Evolutionary conservation across 2,329 filamentous ascomycete genomes (phyloP).

Genomic region (Diaporthe sp.): DNA sequence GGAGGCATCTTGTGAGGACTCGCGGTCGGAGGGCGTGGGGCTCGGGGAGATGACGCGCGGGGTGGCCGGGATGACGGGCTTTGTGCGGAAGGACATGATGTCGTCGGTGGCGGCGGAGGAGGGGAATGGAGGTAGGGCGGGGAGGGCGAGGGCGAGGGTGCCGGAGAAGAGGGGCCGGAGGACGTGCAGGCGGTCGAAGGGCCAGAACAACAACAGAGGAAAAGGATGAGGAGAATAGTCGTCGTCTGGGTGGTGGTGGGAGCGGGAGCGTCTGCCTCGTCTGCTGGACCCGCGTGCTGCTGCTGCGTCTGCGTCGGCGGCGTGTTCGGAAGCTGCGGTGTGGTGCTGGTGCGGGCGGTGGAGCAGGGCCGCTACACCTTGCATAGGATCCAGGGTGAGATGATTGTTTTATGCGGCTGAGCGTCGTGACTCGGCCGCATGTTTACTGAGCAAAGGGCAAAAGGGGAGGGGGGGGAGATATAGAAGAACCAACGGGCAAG

Average conservation of each 20-base stretch:
- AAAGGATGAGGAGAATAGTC: constrained; percentile 59
- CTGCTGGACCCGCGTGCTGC: constrained; percentile 59
- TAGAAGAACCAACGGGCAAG: background rate
- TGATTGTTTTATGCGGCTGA: constrained; percentile 61
- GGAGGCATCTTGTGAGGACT: constrained; percentile 67
- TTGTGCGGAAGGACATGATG: constrained; percentile 61
- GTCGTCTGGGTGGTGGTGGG: constrained; percentile 30
- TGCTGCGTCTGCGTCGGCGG: no score
- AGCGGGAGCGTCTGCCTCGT: constrained; percentile 60
- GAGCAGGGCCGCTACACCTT: constrained; percentile 49
- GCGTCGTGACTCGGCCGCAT: constrained; percentile 67
- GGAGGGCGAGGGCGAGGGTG: constrained; percentile 62
- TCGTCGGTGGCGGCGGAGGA: no score
- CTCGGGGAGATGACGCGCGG: constrained; percentile 92
- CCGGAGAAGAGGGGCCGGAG: constrained; percentile 65
- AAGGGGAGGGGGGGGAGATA: constrained; percentile 1
- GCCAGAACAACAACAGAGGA: constrained; percentile 32
- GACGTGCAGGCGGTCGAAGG: constrained; percentile 53
- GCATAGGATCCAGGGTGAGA: constrained; percentile 69
- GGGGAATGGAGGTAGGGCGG: constrained; percentile 70
- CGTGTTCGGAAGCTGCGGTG: constrained; percentile 39
- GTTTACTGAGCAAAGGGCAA: constrained; percentile 42
- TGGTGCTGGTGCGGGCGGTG: constrained; percentile 45
- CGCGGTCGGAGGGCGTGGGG: constrained; percentile 74
- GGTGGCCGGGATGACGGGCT: constrained; percentile 74